These are phyloP conservation scores for Pythium phragmitis DNA, from an alignment of 352 stramenopile genomes.

Conservation along the genomic window DNA sequence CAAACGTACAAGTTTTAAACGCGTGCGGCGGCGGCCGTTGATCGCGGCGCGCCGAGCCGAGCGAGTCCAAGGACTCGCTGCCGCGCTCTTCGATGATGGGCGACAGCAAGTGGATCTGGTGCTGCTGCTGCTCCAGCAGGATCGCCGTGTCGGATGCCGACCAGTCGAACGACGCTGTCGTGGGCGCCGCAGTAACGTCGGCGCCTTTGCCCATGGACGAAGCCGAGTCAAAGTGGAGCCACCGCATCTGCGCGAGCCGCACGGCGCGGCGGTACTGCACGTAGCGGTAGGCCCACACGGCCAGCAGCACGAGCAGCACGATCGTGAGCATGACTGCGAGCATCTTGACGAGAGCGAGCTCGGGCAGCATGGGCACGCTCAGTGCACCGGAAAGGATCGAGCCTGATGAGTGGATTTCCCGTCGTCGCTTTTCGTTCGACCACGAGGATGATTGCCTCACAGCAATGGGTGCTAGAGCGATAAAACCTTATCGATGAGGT, in stretches of 20 bases:
- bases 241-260: constrained; percentile 59
- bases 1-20: constrained; percentile 26
- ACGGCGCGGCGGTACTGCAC: constrained; percentile 63
- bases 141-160: constrained; percentile 15
- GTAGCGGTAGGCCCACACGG: constrained; percentile 57
- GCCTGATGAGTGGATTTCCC: not conserved
- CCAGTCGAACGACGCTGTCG: constrained; percentile 36
- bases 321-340: constrained; percentile 40
- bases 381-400: not conserved
- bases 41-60: constrained; percentile 23
- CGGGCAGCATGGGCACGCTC: constrained; percentile 31
- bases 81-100: constrained; percentile 69
- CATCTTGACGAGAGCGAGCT: constrained; percentile 39
- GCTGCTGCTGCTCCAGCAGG: constrained; percentile 10
- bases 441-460: not conserved
- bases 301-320: constrained; percentile 38
- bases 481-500: constrained; percentile 15
- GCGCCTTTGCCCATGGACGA: constrained; percentile 29
- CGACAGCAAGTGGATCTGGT: constrained; percentile 54
- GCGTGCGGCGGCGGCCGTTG: constrained; percentile 1
- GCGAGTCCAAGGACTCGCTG: constrained; percentile 28
- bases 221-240: constrained; percentile 51
- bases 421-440: not conserved
- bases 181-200: not conserved
- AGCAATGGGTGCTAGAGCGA: not conserved